phyloP scores from a whole-genome alignment of 2,329 filamentous ascomycete species.

The Dothiorella sarmentorum region DNA sequence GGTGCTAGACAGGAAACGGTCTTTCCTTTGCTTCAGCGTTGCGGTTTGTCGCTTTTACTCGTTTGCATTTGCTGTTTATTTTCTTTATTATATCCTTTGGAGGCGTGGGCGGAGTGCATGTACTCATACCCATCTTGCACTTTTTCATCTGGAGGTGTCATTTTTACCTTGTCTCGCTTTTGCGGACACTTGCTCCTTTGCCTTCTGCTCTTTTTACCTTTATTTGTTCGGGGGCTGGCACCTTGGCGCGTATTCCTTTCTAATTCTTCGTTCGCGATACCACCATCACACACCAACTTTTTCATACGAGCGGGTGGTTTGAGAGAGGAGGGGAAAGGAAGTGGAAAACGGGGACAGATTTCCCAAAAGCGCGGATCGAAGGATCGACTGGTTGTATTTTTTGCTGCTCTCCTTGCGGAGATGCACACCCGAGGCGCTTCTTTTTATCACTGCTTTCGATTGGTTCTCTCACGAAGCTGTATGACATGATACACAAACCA shows the following conservation, averaged over 20 bases:
- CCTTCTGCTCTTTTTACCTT: background rate
- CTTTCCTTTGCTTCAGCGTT: background rate
- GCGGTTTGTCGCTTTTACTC: background rate
- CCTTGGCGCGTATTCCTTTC: slow-evolving; percentile 1
- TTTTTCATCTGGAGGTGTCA: background rate
- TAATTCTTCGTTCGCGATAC: slow-evolving; percentile 14
- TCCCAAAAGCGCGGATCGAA: background rate
- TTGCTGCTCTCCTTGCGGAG: no score
- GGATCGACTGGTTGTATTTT: background rate
- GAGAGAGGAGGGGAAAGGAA: background rate
- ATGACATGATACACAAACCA: slow-evolving; percentile 14
- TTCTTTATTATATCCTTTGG: background rate
- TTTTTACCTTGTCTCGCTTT: background rate
- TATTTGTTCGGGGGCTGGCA: background rate
- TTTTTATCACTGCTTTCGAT: background rate
- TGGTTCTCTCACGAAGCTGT: slow-evolving; percentile 4
- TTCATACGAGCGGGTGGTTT: no score
- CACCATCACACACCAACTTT: background rate
- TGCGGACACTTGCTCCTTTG: no score
- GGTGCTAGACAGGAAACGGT: background rate
- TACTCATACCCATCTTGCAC: slow-evolving; percentile 4
- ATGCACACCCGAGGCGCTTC: background rate
- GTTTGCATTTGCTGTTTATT: background rate
- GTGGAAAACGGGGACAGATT: background rate
- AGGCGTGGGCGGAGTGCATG: slow-evolving; percentile 9